Conservation (phyloP, 495 filamentous ascomycete genomes). For the Talaromyces proteolyticus region DNA sequence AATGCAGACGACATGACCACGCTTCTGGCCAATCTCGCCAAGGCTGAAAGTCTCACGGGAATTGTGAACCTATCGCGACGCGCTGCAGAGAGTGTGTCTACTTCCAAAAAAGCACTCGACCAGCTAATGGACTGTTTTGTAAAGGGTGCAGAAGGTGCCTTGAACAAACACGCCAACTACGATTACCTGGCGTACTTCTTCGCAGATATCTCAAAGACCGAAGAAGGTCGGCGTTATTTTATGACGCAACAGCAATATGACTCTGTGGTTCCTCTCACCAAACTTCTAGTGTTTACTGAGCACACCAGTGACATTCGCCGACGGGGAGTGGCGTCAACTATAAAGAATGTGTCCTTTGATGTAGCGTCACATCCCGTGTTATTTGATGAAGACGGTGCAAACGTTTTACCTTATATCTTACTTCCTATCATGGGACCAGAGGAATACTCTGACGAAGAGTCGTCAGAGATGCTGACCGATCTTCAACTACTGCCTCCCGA, state of each 20-base stretch:
- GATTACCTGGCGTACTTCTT: constrained; percentile 93
- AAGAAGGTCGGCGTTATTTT: constrained; percentile 71
- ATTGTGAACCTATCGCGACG: constrained; percentile 60
- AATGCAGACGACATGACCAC: constrained; percentile 84
- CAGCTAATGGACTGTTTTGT: constrained; percentile 96
- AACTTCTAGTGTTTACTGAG: constrained; percentile 88
- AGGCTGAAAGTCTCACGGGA: constrained; percentile 64
- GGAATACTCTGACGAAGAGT: constrained; percentile 60
- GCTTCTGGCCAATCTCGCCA: constrained; percentile 87
- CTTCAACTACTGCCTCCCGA: constrained; percentile 83
- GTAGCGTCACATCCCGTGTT: constrained; percentile 64
- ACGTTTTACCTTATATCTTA: constrained; percentile 81
- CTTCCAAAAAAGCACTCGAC: constrained; percentile 66
- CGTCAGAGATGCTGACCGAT: constrained; percentile 73
- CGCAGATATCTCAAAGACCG: constrained; percentile 80
- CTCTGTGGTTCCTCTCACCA: constrained; percentile 72
- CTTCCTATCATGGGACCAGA: constrained; percentile 59
- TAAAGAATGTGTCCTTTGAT: constrained; percentile 81
- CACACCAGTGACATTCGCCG: constrained; percentile 72
- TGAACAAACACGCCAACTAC: constrained; percentile 82
- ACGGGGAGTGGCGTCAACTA: constrained; percentile 84
- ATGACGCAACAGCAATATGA: constrained; percentile 68
- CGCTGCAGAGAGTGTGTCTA: constrained; percentile 55
- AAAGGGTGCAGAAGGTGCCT: constrained; percentile 70
- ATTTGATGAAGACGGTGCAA: constrained; percentile 59